These are phyloP conservation scores for Calonectria pteridis DNA, from an alignment of 2,329 filamentous ascomycete species.

Conservation along the genomic window DNA sequence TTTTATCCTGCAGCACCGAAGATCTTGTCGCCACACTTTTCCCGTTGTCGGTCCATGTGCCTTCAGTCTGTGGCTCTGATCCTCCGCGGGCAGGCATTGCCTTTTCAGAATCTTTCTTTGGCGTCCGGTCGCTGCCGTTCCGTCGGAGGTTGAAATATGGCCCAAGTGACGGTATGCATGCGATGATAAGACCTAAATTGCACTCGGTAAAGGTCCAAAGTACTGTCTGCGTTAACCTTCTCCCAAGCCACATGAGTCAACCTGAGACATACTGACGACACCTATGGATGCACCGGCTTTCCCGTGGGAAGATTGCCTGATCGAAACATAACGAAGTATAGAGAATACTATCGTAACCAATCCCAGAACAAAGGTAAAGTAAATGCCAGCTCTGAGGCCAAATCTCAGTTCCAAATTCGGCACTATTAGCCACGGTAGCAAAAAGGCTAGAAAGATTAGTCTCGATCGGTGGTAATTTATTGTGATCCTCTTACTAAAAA, in stretches of 20 bases:
- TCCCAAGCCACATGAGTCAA: not conserved
- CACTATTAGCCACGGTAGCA: not conserved
- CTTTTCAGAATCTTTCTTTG: not conserved
- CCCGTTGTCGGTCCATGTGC: not conserved
- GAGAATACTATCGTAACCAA: not conserved
- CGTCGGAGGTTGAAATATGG: conserved; percentile 29
- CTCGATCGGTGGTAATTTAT: not conserved
- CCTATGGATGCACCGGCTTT: not conserved
- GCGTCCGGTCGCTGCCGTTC: not conserved
- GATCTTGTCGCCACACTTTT: not conserved
- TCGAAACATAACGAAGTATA: not conserved
- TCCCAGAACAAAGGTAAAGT: not conserved
- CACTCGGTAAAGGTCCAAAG: conserved; percentile 33
- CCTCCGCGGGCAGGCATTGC: not conserved
- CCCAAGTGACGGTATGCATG: conserved; percentile 35
- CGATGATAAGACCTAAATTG: conserved; percentile 33
- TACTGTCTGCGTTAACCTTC: conserved; percentile 5
- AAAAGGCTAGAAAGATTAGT: not conserved
- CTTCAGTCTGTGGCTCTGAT: not conserved
- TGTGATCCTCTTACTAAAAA: not conserved
- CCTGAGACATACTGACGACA: not conserved
- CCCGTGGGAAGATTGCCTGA: not conserved
- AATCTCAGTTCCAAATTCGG: not conserved
- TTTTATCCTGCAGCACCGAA: not conserved
- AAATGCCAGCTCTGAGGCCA: not conserved